A percentile compares a stretch with the other conserved stretches of the same genome.
Evolutionary conservation across 257 asterid species (phyloP).

Genomic region (Solanum virginianum): DNA sequence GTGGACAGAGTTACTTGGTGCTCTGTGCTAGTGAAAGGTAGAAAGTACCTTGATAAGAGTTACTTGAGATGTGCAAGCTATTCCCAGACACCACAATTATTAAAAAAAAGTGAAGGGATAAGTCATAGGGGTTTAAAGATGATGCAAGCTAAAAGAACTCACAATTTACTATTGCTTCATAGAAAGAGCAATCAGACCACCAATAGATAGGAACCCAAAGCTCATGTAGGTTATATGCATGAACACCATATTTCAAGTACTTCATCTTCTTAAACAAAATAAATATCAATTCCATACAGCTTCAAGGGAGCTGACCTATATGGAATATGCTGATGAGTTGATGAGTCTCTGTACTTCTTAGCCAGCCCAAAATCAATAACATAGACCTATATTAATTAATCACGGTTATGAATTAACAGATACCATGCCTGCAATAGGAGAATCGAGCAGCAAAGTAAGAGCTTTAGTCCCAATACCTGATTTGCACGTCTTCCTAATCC

Average conservation of each 20-base stretch:
- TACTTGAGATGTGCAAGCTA: not conserved
- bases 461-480: constrained; percentile 29
- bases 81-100: not conserved
- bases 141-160: not conserved
- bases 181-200: not conserved
- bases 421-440: not conserved
- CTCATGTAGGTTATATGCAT: not conserved
- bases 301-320: constrained; percentile 33
- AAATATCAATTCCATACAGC: not conserved
- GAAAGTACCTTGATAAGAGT: not conserved
- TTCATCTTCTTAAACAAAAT: not conserved
- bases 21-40: not conserved
- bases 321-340: constrained; percentile 60
- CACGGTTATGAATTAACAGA: not conserved
- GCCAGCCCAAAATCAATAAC: constrained; percentile 74
- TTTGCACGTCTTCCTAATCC: constrained; percentile 64
- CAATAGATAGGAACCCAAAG: not conserved
- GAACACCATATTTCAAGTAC: not conserved
- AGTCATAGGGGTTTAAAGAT: not conserved
- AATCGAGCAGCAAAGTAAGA: not conserved
- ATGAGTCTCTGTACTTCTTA: constrained; percentile 56
- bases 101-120: not conserved
- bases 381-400: constrained; percentile 9
- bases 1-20: not conserved
- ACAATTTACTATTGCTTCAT: not conserved